Conservation (phyloP, 345 rosid genomes). For the Arabidopsis suecica region DNA sequence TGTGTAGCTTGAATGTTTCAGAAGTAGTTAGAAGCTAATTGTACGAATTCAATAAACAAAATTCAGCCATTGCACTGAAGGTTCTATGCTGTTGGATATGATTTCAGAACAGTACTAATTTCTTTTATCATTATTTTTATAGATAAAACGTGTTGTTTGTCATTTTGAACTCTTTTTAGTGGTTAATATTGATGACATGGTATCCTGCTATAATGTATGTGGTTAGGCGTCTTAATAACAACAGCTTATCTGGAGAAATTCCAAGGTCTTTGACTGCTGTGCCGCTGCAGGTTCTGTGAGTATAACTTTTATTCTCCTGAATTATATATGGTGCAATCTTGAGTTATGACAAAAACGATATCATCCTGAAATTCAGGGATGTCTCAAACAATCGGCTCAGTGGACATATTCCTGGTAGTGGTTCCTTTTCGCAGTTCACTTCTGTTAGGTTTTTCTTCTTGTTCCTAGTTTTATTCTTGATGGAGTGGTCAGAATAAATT, state of each 20-base stretch:
- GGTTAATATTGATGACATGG: not conserved
- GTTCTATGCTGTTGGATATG: constrained; percentile 1
- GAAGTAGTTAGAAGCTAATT: constrained; percentile 3
- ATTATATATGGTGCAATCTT: constrained; percentile 15
- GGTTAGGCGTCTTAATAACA: constrained; percentile 81
- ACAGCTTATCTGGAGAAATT: constrained; percentile 62
- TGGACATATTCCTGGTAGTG: constrained; percentile 76
- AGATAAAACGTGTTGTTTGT: not conserved
- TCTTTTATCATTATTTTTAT: not conserved
- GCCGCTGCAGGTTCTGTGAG: constrained; percentile 80
- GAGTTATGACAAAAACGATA: constrained; percentile 19
- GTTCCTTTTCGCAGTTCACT: constrained; percentile 83
- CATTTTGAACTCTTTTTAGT: constrained; percentile 4
- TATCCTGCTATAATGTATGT: constrained; percentile 15
- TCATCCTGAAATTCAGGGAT: constrained; percentile 64
- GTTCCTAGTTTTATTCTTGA: constrained; percentile 24
- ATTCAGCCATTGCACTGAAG: not conserved
- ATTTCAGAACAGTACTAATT: too few relatives aligned
- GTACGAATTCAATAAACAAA: not conserved
- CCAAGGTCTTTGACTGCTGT: constrained; percentile 60
- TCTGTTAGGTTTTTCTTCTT: constrained; percentile 62
- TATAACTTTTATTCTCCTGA: constrained; percentile 32
- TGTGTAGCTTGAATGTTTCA: constrained; percentile 1
- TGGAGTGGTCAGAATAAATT: constrained; percentile 14
- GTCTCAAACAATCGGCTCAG: constrained; percentile 69